phyloP scores from a whole-genome alignment of 495 filamentous ascomycete genomes.

The Penicillium taxi region DNA sequence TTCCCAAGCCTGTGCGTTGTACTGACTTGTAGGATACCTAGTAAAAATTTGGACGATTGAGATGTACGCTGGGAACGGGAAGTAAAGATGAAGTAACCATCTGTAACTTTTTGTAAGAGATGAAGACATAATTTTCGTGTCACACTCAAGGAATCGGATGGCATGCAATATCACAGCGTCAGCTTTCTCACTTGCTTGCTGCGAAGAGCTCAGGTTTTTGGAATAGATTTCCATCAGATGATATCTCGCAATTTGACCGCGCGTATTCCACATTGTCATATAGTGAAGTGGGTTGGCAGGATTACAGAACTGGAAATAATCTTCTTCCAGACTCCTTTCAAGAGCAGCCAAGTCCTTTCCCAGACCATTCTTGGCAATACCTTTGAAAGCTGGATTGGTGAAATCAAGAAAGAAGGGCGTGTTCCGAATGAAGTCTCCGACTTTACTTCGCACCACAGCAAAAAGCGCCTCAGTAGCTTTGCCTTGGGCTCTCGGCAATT shows the following conservation, averaged over 20 bases:
- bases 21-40: constrained; percentile 23
- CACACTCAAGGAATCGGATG: constrained; percentile 36
- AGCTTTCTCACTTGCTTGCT: constrained; percentile 23
- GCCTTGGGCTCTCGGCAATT: constrained; percentile 23
- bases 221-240: constrained; percentile 41
- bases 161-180: constrained; percentile 35
- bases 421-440: constrained; percentile 43
- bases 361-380: constrained; percentile 22
- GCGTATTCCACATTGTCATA: constrained; percentile 46
- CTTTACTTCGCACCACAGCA: constrained; percentile 39
- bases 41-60: constrained; percentile 41
- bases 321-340: constrained; percentile 38
- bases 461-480: constrained; percentile 46
- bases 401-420: constrained; percentile 43
- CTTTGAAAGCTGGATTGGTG: constrained; percentile 38
- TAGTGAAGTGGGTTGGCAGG: constrained; percentile 17
- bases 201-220: constrained; percentile 13
- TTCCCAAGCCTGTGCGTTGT: constrained; percentile 37
- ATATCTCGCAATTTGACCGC: constrained; percentile 36
- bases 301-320: constrained; percentile 41
- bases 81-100: constrained; percentile 41
- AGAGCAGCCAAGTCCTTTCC: constrained; percentile 23
- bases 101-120: constrained; percentile 35
- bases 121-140: constrained; percentile 43
- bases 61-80: constrained; percentile 47